Evolutionary conservation across 192 early-diverging fungal genomes (phyloP), one percentile per base, ranked within the genome.

Genomic region (Linnemannia hyalina): DNA sequence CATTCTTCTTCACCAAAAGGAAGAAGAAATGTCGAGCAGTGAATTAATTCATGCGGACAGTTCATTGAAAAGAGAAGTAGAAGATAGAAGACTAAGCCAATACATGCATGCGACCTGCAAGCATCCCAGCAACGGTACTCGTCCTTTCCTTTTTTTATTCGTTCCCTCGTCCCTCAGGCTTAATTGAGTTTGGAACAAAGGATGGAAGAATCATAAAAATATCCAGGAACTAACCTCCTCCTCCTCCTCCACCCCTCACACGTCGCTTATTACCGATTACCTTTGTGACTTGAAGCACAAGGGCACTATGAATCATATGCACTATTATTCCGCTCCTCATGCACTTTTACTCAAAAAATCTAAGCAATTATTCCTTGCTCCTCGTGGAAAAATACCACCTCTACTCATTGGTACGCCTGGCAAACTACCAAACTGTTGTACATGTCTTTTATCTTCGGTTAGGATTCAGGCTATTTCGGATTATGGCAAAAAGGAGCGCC

Each of bases 101-200:
- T 65, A 11, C 55, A 26, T 65, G n/a, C 60, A 65, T 26, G 4
- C n/a, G 13, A 29, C 9, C 29, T 65, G 26, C 9, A 29, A 29
- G 11, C 29, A 60, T 32, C 60, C 10, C 26, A 29, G 10, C 60
- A 65, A 65, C 23, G 55, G 55, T 23, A 0, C n/a, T 15, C 60
- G 32, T 29, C 9, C 60, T 1, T 15, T 5, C 29, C 0, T 13
- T 32, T 8, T 65, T 32, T 60, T 60, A 8, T 26, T n/a, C n/a
- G 26, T 32, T 29, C 26, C 4, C 6, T 8, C n/a, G 8, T 32
- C 60, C 26, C 4, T 13, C 60, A 15, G 3, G 11, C 29, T 15
- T 29, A 65, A 65, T 65, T 65, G 60, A 65, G 60, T 65, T 65
- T 65, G 60, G 11, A 65, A 65, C 60, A 32, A 26, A 32, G 26